These are phyloP conservation scores for Gnaphalium uliginosum DNA, from an alignment of 129 eudicot genomes.

Conservation along the genomic window DNA sequence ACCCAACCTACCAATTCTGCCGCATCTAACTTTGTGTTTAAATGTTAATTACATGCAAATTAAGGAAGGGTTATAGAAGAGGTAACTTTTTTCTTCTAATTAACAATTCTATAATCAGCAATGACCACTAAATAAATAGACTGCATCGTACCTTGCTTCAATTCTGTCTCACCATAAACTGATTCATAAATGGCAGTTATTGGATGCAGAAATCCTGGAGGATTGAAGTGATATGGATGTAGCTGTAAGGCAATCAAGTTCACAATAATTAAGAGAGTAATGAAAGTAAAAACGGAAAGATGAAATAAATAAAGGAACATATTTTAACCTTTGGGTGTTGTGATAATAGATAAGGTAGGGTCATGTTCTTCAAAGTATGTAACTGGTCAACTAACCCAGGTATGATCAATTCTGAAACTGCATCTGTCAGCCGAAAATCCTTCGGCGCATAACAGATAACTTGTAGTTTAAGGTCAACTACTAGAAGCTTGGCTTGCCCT, in stretches of 20 bases:
- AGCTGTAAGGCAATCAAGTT: conserved; percentile 53
- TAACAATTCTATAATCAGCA: not conserved
- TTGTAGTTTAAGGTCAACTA: conserved; percentile 70
- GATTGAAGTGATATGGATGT: conserved; percentile 81
- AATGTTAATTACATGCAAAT: not conserved
- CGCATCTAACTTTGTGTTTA: not conserved
- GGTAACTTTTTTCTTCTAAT: conserved; percentile 12
- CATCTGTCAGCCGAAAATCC: conserved; percentile 51
- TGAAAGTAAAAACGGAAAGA: conserved; percentile 9
- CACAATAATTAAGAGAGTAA: conserved; percentile 4
- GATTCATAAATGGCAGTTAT: conserved; percentile 76
- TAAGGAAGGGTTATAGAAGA: not conserved
- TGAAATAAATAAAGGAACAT: not conserved
- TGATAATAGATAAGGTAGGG: conserved; percentile 54
- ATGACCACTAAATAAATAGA: conserved; percentile 10
- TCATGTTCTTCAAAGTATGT: conserved; percentile 59
- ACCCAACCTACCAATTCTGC: not conserved
- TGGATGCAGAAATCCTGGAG: conserved; percentile 82
- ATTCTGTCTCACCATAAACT: conserved; percentile 87
- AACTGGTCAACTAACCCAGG: conserved; percentile 90
- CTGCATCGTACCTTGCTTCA: conserved; percentile 73
- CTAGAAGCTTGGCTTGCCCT: conserved; percentile 65
- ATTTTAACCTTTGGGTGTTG: conserved; percentile 64
- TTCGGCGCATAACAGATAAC: conserved; percentile 83
- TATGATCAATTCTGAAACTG: conserved; percentile 68